A percentile compares a stretch with the other conserved stretches of the same genome.
Conservation (phyloP, 176 grass and related monocot species). For the Bolboschoenus planiculmis region DNA sequence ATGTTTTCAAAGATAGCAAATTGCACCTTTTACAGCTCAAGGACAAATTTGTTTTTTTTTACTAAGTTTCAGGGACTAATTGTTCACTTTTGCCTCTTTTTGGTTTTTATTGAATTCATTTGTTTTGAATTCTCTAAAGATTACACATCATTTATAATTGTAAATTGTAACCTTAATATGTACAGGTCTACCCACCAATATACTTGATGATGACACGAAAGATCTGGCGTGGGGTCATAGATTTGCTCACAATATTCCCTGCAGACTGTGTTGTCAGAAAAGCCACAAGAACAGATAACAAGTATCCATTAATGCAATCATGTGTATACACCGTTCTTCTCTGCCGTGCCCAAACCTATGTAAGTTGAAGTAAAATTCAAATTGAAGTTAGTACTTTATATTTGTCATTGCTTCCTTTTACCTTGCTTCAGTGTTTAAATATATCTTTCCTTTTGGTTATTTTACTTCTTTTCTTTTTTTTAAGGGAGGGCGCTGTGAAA, state of each 20-base stretch:
- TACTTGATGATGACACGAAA: slow-evolving; percentile 65
- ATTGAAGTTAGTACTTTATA: not conserved
- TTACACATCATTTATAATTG: not conserved
- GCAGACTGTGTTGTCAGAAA: slow-evolving; percentile 50
- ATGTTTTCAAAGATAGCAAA: not conserved
- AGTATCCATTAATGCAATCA: slow-evolving; percentile 92
- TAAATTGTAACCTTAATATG: not conserved
- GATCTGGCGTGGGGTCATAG: slow-evolving; percentile 62
- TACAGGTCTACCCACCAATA: slow-evolving; percentile 38
- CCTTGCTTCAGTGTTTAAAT: not conserved
- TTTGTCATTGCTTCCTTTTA: not conserved
- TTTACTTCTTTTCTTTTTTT: not conserved
- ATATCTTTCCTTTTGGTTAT: not conserved
- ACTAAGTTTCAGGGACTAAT: not conserved
- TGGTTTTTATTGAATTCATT: not conserved
- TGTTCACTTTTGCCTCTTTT: not conserved
- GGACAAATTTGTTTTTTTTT: not conserved
- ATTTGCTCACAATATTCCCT: slow-evolving; percentile 59
- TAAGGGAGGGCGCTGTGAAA: too few relatives aligned
- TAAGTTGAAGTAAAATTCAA: slow-evolving; percentile 5
- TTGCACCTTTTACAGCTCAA: not conserved
- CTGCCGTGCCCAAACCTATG: slow-evolving; percentile 89
- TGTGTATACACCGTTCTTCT: slow-evolving; percentile 66
- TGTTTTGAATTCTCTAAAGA: not conserved
- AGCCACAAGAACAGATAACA: slow-evolving; percentile 61